A percentile compares a stretch with the other conserved stretches of the same genome.
phyloP scores from a whole-genome alignment of 2,329 filamentous ascomycete genomes.

The Pseudogymnoascus sp. region DNA sequence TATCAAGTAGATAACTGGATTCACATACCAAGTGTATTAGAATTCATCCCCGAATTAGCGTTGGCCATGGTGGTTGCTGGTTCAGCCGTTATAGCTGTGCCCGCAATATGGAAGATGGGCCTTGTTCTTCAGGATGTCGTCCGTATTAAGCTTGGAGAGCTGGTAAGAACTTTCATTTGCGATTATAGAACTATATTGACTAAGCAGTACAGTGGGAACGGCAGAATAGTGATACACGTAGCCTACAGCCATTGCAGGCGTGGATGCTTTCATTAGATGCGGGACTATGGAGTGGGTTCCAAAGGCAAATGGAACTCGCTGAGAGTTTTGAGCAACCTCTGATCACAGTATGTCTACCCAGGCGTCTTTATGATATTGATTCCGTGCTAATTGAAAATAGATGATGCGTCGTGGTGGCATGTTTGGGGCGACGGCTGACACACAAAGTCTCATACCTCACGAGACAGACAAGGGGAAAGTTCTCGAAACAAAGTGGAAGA shows the following conservation, averaged over 20 bases:
- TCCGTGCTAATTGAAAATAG: not conserved
- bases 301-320: conserved; percentile 7
- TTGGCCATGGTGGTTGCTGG: conserved; percentile 2
- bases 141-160: not conserved
- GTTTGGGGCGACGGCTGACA: not conserved
- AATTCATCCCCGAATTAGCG: not conserved
- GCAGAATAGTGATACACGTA: not conserved
- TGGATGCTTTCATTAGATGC: conserved; percentile 7
- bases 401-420: conserved; percentile 6
- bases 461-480: not conserved
- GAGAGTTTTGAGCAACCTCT: conserved; percentile 2
- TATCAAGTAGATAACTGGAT: not conserved
- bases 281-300: conserved; percentile 6
- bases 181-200: not conserved
- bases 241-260: not conserved
- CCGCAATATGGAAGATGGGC: conserved; percentile 9
- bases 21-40: not conserved
- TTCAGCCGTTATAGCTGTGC: not conserved
- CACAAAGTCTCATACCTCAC: not conserved
- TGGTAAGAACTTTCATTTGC: not conserved
- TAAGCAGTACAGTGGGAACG: not conserved
- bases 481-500: conserved; percentile 9
- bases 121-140: not conserved
- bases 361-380: not conserved
- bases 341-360: not conserved